Conservation (phyloP, 2,329 filamentous ascomycete genomes). For the Dothistroma septosporum region DNA sequence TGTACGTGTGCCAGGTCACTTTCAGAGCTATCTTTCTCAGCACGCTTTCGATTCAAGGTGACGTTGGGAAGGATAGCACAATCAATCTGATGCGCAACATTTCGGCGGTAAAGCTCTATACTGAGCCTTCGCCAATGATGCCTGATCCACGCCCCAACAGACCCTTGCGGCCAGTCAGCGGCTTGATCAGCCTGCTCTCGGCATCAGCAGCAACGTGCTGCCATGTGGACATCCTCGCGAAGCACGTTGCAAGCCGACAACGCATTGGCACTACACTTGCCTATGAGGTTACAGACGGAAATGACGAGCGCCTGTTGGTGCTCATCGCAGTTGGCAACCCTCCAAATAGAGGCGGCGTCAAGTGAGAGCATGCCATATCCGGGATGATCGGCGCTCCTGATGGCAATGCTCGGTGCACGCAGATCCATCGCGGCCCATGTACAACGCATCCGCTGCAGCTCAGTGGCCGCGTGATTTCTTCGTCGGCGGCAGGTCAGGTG, state of each 20-base stretch:
- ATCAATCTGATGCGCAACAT: neutral
- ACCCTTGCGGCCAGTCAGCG: neutral
- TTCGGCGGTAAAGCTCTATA: neutral
- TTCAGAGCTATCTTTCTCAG: neutral
- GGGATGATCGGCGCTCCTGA: neutral
- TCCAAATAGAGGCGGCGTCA: neutral
- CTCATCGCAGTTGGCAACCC: neutral
- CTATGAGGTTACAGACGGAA: neutral
- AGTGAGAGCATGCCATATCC: neutral
- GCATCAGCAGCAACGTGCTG: constrained; percentile 2
- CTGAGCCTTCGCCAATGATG: neutral
- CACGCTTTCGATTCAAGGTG: neutral
- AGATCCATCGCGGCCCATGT: constrained; percentile 1
- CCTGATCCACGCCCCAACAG: neutral
- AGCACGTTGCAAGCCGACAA: neutral
- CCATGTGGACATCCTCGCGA: neutral
- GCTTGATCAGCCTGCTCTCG: neutral
- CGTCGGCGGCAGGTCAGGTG: constrained; percentile 1
- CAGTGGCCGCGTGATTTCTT: constrained; percentile 4
- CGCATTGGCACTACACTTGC: neutral
- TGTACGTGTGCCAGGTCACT: neutral
- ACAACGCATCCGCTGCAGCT: constrained; percentile 8
- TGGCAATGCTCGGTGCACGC: neutral
- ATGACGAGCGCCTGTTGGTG: neutral
- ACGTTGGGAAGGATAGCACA: neutral